Evolutionary conservation across 352 stramenopile species (phyloP), one percentile per base, ranked within the genome.

Genomic region (Pythium phragmitis): DNA sequence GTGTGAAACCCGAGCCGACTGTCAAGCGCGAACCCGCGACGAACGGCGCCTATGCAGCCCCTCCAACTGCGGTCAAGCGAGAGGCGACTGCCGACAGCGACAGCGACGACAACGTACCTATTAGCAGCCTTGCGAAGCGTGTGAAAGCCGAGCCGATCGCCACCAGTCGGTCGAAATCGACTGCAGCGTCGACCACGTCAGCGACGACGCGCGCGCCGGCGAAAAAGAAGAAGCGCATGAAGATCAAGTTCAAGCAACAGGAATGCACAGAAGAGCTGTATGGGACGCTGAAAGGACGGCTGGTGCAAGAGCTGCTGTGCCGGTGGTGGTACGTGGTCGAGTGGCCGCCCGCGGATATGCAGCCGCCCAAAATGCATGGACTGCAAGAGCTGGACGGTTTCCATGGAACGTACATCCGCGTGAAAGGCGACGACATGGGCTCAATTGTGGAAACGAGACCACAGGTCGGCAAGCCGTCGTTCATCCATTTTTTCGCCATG

Each of bases 271-370:
- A 95, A 60, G 73, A 90, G 52, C 70, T 95, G 21, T 95, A 95
- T 55, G 66, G 87, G 50, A 82, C 86, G 51, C 71, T 92, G 17
- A 95, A 95, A 69, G 86, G 86, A 0, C 73, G 72, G 47, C 51
- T 95, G 12, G 82, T 76, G 13, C 86, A 95, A 63, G 80, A 93
- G 63, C 64, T 95, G 50, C 63, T 95, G 46, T 95, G 86, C 69
- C 81, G 86, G 21, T 95, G 86, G 86, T 95, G 86, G 86, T 95
- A 95, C 50, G 86, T 83, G 9, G 70, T 95, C 28, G 74, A 92
- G 58, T 95, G 86, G 86, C 86, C 86, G 12, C 74, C 79, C 0
- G 63, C 63, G 13, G 74, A 89, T 23, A 67, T 55, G 43, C 64
- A 67, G 26, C 45, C 53, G 50, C 65, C 72, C 77, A 91, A 83